Conservation (phyloP, 1,139 yeast genomes). For the Pichia kudriavzevii region DNA sequence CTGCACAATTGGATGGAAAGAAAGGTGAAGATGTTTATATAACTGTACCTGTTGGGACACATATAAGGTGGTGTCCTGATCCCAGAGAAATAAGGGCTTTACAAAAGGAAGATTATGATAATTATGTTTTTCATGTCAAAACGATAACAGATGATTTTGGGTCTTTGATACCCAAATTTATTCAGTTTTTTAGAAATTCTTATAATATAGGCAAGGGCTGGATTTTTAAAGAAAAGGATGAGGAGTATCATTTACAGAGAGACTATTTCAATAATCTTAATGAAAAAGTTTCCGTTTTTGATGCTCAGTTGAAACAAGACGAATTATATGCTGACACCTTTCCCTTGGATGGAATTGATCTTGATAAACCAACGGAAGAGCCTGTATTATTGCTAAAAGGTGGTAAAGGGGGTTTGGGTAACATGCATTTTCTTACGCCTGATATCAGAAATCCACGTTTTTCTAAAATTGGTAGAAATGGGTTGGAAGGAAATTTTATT, state of each 20-base stretch:
- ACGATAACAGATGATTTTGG: constrained; percentile 19
- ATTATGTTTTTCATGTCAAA: constrained; percentile 23
- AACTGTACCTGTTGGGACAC: constrained; percentile 88
- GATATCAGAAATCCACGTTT: constrained; percentile 85
- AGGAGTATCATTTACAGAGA: constrained; percentile 55
- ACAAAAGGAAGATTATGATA: constrained; percentile 18
- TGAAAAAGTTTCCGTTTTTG: constrained; percentile 56
- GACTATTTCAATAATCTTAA: constrained; percentile 61
- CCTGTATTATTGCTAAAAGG: constrained; percentile 74
- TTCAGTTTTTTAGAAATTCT: constrained; percentile 56
- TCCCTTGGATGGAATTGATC: constrained; percentile 75
- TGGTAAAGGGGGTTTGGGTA: constrained; percentile 92
- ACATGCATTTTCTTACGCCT: constrained; percentile 85
- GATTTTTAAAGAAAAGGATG: constrained; percentile 71
- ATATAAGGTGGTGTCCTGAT: constrained; percentile 78
- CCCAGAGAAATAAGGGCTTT: constrained; percentile 42
- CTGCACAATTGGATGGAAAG: constrained; percentile 76
- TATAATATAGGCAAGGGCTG: constrained; percentile 75
- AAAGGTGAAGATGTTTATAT: constrained; percentile 72
- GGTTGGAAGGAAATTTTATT: constrained; percentile 58
- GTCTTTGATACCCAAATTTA: constrained; percentile 30
- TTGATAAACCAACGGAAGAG: constrained; percentile 51
- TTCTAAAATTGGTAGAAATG: constrained; percentile 70
- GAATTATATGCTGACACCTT: constrained; percentile 62
- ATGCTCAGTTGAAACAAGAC: constrained; percentile 47